Evolutionary conservation across 345 rosid genomes (phyloP), one percentile per base, ranked within the genome.

Genomic region (Citrus reticulata): DNA sequence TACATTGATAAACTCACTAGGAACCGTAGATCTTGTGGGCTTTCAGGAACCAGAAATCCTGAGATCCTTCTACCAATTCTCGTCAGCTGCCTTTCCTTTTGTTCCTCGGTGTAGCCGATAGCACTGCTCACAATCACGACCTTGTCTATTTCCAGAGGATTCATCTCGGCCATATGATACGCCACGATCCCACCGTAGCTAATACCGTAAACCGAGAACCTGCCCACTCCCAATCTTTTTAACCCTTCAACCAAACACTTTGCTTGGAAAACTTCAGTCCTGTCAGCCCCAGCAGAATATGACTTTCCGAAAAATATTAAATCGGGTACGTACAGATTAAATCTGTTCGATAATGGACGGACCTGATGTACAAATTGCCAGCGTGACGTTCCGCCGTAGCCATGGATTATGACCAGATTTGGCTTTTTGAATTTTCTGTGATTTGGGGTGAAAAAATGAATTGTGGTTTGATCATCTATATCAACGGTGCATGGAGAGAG

Each of bases 151-250:
- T 66, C 87, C 68, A 72, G 80, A 14, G 87, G 82, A 76, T 77
- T 79, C 0, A 91, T 81, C 84, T 91, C 88, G 17, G 97, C 97
- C 89, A 92, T 88, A 81, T 81, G 84, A 81, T 88, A 91, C 55
- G 90, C 97, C 77, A 92, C 97, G 74, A 81, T 91, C 34, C 97
- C 98, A 0, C 98, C 98, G 65, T 94, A 92, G 32, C 98, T 94
- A 22, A 94, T 85, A 19, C 93, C 85, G 65, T 87, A 91, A 30
- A 88, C 84, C 1, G 87, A 80, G 68, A 79, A 87, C 69, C 79
- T 72, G 32, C 77, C 88, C 46, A 91, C 86, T 0, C 95, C 97
- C 39, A 94, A 46, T 51, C 80, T 84, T 75, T 61, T 86, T 89
- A 92, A 62, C 71, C 91, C 94, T 58, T 89, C 83, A 3, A 59